Evolutionary conservation across 2,329 filamentous ascomycete genomes (phyloP), one percentile per base, ranked within the genome.

Genomic region (Arthrobotrys entomopaga): DNA sequence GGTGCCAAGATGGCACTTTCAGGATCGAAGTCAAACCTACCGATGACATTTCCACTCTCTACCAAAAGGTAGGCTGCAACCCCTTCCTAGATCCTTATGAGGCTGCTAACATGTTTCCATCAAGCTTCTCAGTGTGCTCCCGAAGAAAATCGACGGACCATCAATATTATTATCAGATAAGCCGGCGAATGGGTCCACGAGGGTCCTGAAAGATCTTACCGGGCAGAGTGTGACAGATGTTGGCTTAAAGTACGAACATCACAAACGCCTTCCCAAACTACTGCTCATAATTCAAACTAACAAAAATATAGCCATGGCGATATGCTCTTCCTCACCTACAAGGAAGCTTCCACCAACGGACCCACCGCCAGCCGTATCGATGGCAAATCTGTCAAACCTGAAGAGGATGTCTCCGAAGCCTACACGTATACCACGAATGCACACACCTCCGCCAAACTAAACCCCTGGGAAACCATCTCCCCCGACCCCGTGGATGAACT

Each of bases 1-100:
- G 93, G 79, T 93, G 93, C 81, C 92, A 91, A 77, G 93, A 97
- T 84, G 95, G 95, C 84, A 95, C 95, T 85, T 90, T 93, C 82
- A 90, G 95, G 78, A 85, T 98, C 79, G 91, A 86, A 59, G 87
- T 96, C 78, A 89, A 93, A 78, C 87, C 89, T 58, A 85, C 86
- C 48, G 89, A 91, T 76, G 75, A 78, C 58, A 77, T 78, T 40
- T 77, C 76, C 10, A 57, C 72, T 38, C 77, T 79, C 29, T 76
- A 75, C 42, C 54, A 77, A 53, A 79, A 78, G 73, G 78, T 78
- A 53, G 8, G 42, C 22, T 19, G 29, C 7, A 11, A 10, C 59
- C 49, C 38, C 20, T 29, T 52, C 24, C 4, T 15, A 59, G 22
- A 43, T 42, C n/a, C 16, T 52, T 20, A 20, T 13, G 22, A 40